Base-by-base conservation (phyloP, 768 basidiomycete genomes). In the Goffeauzyma gilvescens region DNA sequence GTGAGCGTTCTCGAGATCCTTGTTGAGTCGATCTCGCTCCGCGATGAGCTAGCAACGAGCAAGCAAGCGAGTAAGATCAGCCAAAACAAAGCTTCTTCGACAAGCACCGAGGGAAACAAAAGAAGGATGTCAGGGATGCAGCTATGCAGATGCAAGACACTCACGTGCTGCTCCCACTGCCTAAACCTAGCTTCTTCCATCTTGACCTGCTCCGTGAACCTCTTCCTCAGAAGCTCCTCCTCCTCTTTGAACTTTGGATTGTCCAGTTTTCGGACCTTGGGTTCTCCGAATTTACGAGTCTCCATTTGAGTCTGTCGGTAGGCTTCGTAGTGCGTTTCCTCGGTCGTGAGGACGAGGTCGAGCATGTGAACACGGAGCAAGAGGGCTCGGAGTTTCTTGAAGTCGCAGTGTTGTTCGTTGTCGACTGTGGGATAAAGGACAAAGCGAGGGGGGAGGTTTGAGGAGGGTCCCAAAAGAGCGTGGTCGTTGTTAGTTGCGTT, bases 171-270 rank as follows among this genome's bases (percentile, higher is more conserved):
- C 64, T 96, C 93, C 93, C 93, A 98, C 55, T 95, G 87, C 64
- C 93, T 77, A 74, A 98, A 98, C 48, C 93, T 73, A 10, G 82
- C 74, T 62, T 98, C 93, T 70, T 98, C 93, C 45, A 84, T 72
- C 71, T 98, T 98, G 73, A 98, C 93, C 69, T 98, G 93, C 67
- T 98, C 93, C 23, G 93, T 98, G 68, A 98, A 98, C 49, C 87
- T 76, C 72, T 89, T 95, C 59, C 90, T 73, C 49, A 96, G 75
- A 46, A 78, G 72, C 66, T 98, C 93, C 65, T 98, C 90, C 68
- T 98, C 93, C 65, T 96, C 93, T 71, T 89, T 89, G 78, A 90
- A 98, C 67, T 96, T 96, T 55, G 93, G 90, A 66, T 96, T 98
- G 68, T 98, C 89, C 53, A 84, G 72, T 70, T 95, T 95, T 75